Conservation (phyloP, 305 asterid species). For the Salvia sclarea region DNA sequence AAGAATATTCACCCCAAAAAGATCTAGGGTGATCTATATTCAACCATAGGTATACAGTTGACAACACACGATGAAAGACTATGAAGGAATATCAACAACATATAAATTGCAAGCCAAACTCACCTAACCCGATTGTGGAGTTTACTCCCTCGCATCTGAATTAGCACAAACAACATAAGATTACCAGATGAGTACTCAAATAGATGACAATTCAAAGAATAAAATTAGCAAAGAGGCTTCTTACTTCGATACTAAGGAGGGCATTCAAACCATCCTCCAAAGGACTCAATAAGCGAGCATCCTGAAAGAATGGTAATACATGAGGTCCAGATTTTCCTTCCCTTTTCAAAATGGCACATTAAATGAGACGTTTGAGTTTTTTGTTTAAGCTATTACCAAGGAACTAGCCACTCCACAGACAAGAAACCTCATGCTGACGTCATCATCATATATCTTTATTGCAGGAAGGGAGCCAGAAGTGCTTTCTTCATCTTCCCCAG, state of each 20-base stretch:
- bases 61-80: neutral
- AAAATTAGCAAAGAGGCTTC: constrained; percentile 30
- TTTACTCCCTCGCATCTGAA: constrained; percentile 94
- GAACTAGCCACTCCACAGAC: constrained; percentile 72
- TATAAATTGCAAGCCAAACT: constrained; percentile 28
- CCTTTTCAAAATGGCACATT: neutral
- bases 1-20: neutral
- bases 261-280: constrained; percentile 92
- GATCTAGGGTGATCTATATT: neutral
- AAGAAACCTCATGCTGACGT: constrained; percentile 74
- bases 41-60: neutral
- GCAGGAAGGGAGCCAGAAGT: constrained; percentile 72
- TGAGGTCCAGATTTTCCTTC: constrained; percentile 10
- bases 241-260: constrained; percentile 83
- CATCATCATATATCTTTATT: constrained; percentile 89
- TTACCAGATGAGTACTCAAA: constrained; percentile 13
- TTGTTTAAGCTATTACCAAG: constrained; percentile 54
- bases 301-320: constrained; percentile 50
- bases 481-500: constrained; percentile 82
- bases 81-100: constrained; percentile 3
- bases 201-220: neutral
- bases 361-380: constrained; percentile 10
- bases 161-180: constrained; percentile 28
- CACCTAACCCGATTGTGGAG: constrained; percentile 97
- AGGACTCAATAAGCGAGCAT: constrained; percentile 59